Base-by-base conservation (phyloP, 352 stramenopile genomes). In the Phytopythium litorale region DNA sequence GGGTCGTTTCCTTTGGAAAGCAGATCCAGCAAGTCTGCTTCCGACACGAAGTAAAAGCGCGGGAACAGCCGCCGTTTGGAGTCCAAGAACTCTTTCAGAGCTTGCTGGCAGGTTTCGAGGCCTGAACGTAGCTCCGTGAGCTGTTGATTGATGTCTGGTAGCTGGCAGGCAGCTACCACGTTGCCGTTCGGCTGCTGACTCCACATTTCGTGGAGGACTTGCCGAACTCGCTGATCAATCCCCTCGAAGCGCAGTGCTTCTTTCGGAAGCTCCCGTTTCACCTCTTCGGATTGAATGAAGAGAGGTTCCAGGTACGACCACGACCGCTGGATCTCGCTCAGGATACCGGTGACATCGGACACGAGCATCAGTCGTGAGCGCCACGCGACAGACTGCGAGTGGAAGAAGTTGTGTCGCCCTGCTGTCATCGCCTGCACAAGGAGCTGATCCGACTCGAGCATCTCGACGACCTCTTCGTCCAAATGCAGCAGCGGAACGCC, bases 301-400 rank as follows among this genome's bases (percentile, higher is more conserved):
- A 98, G 76, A 16, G 96, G 94, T 65, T 98, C 96, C 5, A 98
- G 66, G 65, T 98, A 98, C 19, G 84, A 97, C 95, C 96, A 98
- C 16, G 91, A 94, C 13, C 92, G 87, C 72, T 98, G 94, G 63
- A 99, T 98, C 54, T 98, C 94, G 33, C 81, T 82, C 28, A 98
- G 65, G n/a, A 94, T 63, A 53, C 37, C 71, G 65, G 79, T 94
- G 7, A 96, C 87, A 66, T 99, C 96, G 6, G 82, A 81, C 19
- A 96, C 75, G n/a, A 89, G 66, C 56, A 79, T 75, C 4, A 92
- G 70, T 40, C 73, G 85, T 11, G 56, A 67, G 18, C 73, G 66
- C 84, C 83, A 94, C 7, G 51, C 46, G 42, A 90, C 66, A 9
- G 81, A 88, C 33, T 84, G 72, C 0, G 69, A 57, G 42, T 89